Base-by-base conservation (phyloP, 106 monocot species). In the Acorus calamus region DNA sequence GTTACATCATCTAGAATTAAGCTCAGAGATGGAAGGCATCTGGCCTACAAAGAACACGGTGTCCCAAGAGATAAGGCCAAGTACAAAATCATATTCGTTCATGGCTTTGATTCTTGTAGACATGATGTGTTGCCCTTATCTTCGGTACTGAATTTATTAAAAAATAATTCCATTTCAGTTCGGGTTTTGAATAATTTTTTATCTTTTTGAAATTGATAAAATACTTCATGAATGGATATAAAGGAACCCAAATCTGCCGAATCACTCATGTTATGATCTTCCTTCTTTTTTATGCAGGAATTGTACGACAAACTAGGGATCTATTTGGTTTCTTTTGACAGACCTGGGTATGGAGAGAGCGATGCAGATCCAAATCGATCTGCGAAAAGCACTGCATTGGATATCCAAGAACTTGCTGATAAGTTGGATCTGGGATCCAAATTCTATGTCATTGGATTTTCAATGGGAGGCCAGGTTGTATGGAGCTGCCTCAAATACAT, bases 1-100 rank as follows among this genome's bases (percentile, higher is more conserved):
- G 64, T 84, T n/a, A 76, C 72, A 8, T 79, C 84, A 2, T 56
- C 68, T 2, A 61, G 79, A 11, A 69, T 84, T 12, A 47, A 59
- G 76, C 84, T 84, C 50, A 69, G 57, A 11, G 84, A 84, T 51
- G 84, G 84, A 41, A 58, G 84, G 50, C 28, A 79, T 28, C 61
- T 84, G 12, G 79, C 84, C 14, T 84, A 84, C 68, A 72, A 42
- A 63, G 84, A 84, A 63, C 2, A 43, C 0, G 84, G 84, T 7
- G 71, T 69, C 2, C 68, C 64, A 3, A 79, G 63, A 63, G 59
- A 79, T 43, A 69, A 56, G 51, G 84, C 79, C 66, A 76, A 71
- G 50, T 71, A 76, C 55, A 69, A 69, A 58, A 70, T 79, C 60
- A 57, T 84, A 49, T 0, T 71, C 47, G 55, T 68, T 42, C 85